These are phyloP conservation scores for Termitomyces sp. DNA, from an alignment of 768 basidiomycete species.

Conservation along the genomic window DNA sequence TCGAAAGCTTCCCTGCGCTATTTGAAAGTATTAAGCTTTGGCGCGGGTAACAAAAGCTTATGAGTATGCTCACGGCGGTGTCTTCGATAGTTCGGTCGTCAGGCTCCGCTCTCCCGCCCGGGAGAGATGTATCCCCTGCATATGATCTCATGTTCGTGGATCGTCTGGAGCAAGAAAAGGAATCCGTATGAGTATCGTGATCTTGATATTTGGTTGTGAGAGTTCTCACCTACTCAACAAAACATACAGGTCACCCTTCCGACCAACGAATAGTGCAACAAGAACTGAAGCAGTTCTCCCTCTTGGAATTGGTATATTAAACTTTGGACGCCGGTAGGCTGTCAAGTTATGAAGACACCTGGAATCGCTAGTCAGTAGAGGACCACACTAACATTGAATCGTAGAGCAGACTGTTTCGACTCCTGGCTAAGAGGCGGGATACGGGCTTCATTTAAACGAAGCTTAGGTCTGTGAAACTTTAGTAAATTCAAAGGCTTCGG, in stretches of 20 bases:
- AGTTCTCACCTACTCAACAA: constrained; percentile 68
- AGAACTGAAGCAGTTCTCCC: constrained; percentile 71
- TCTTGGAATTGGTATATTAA: constrained; percentile 44
- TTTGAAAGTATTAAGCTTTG: background rate
- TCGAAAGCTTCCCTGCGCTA: constrained; percentile 88
- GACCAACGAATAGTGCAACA: constrained; percentile 81
- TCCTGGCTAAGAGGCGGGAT: constrained; percentile 47
- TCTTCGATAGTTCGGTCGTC: constrained; percentile 69
- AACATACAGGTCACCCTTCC: constrained; percentile 82
- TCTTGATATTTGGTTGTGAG: background rate
- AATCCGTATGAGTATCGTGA: background rate
- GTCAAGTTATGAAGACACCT: constrained; percentile 60
- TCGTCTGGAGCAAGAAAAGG: constrained; percentile 42
- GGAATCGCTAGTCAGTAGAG: background rate
- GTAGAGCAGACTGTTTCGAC: constrained; percentile 36
- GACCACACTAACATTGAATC: background rate
- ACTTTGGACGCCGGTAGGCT: constrained; percentile 40
- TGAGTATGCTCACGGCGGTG: constrained; percentile 59
- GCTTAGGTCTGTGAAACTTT: constrained; percentile 44
- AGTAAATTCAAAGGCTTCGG: constrained; percentile 35
- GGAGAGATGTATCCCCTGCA: constrained; percentile 85
- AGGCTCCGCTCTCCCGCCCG: constrained; percentile 78
- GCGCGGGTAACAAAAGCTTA: background rate
- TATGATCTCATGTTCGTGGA: constrained; percentile 70
- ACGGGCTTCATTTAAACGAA: constrained; percentile 32